phyloP scores from a whole-genome alignment of 371 early-diverging fungal species.

The Syncephalastrum monosporum region DNA sequence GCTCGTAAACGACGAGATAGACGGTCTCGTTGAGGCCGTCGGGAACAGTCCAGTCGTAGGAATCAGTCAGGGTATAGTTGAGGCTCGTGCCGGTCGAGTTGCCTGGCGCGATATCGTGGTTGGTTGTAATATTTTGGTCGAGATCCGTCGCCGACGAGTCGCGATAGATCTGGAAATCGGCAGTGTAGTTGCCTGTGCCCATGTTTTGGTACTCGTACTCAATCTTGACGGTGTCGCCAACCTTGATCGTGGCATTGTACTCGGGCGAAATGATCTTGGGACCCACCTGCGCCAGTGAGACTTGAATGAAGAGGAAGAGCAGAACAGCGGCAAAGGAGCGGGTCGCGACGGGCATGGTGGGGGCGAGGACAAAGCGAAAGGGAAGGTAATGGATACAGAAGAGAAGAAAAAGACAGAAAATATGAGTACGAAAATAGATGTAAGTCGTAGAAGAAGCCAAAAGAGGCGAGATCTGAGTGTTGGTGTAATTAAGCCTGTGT shows the following conservation, averaged over 20 bases:
- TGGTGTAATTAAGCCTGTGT: background rate
- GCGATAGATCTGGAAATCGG: constrained; percentile 33
- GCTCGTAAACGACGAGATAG: constrained; percentile 27
- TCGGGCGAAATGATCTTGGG: constrained; percentile 28
- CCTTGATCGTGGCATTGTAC: constrained; percentile 27
- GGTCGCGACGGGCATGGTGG: background rate
- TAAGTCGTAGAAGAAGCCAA: no score
- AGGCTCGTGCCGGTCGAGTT: constrained; percentile 33
- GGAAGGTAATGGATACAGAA: constrained; percentile 2
- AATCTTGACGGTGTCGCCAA: constrained; percentile 30
- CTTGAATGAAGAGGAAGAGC: constrained; percentile 2
- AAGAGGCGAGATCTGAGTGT: constrained; percentile 4
- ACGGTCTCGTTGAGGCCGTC: constrained; percentile 27
- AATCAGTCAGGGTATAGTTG: constrained; percentile 19
- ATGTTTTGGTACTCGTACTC: constrained; percentile 37
- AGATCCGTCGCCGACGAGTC: constrained; percentile 13
- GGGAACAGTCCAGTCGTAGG: constrained; percentile 41
- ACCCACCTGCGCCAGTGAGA: constrained; percentile 31
- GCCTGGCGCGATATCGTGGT: constrained; percentile 20
- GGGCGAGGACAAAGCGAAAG: background rate
- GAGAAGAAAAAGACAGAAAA: constrained; percentile 1
- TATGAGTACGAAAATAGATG: background rate
- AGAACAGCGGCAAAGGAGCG: constrained; percentile 3
- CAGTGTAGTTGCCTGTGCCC: constrained; percentile 33
- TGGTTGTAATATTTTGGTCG: constrained; percentile 19